Conservation (phyloP, 345 rosid genomes). For the Eucalyptus dawsonii region DNA sequence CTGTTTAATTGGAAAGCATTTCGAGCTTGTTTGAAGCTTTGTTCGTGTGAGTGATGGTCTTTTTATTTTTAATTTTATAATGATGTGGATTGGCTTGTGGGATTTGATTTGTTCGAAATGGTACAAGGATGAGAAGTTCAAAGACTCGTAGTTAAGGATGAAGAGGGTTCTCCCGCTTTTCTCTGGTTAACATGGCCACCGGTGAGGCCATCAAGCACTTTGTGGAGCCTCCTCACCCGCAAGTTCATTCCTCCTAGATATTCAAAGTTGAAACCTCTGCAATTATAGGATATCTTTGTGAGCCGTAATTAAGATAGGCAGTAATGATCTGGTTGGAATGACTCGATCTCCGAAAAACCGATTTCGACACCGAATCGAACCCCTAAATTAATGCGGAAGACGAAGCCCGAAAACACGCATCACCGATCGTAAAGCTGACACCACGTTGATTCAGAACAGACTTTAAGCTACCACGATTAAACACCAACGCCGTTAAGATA, state of each 20-base stretch:
- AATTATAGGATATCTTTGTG: background rate
- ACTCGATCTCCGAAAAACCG: no score
- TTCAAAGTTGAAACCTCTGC: background rate
- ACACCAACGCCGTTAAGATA: no score
- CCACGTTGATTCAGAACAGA: no score
- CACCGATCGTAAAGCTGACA: no score
- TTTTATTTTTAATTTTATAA: background rate
- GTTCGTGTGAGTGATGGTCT: background rate
- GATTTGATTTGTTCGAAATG: slow-evolving; percentile 36
- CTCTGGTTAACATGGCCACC: slow-evolving; percentile 75
- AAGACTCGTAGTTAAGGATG: slow-evolving; percentile 75
- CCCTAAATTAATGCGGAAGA: no score
- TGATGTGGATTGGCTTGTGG: background rate
- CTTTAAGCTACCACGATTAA: no score
- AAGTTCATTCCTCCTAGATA: slow-evolving; percentile 2
- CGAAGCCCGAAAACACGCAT: no score
- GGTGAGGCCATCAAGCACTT: slow-evolving; percentile 87
- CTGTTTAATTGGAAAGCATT: background rate
- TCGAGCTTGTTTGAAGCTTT: background rate
- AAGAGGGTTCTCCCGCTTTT: slow-evolving; percentile 71
- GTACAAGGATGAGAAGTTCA: slow-evolving; percentile 80
- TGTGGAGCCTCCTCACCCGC: slow-evolving; percentile 69
- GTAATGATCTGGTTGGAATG: no score
- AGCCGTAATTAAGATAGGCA: background rate
- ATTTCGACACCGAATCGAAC: no score